Evolutionary conservation across 2,329 filamentous ascomycete species (phyloP), one percentile per base, ranked within the genome.

Genomic region (Pseudogymnoascus pannorum): DNA sequence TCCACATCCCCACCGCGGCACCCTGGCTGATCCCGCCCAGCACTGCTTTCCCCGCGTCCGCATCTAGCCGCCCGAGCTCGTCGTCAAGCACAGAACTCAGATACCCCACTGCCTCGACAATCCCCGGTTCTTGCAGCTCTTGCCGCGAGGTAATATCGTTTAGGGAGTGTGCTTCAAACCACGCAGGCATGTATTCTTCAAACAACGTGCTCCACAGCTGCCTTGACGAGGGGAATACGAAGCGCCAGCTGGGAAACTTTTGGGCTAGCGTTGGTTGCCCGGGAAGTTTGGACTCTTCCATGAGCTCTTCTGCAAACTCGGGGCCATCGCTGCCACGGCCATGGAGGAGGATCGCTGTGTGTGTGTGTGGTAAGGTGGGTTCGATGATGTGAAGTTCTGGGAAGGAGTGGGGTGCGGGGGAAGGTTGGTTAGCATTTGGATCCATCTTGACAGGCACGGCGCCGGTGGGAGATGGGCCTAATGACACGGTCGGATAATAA

Each of bases 21-120:
- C 81, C 81, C 64, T 82, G 79, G 65, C 81, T 82, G 14, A 83
- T 63, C 0, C 81, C 79, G 11, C 79, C 78, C 0, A 84, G 63
- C 5, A 83, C 69, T 14, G 83, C 70, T 57, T 79, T 80, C 18
- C 64, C 29, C 16, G 54, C 18, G 7, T 58, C 33, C 22, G 58
- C 69, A 60, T 61, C 69, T 48, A 73, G 66, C 14, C 64, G 67
- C 61, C 24, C 61, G 3, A 62, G 68, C 65, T 80, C 78, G 8
- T 68, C 44, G 2, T 61, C 63, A 26, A 79, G 62, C 4, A 80
- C 60, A 2, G 60, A 61, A 1, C 73, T 62, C 1, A 79, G 60
- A 60, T 75, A 75, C 1, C 57, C 63, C 0, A 66, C 71, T 0
- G 76, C 78, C 64, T 80, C 76, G 3, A 68, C 67, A 1, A 83